Evolutionary conservation across 2,329 filamentous ascomycete genomes (phyloP), one percentile per base, ranked within the genome.

Genomic region (Thermothelomyces thermophilus): DNA sequence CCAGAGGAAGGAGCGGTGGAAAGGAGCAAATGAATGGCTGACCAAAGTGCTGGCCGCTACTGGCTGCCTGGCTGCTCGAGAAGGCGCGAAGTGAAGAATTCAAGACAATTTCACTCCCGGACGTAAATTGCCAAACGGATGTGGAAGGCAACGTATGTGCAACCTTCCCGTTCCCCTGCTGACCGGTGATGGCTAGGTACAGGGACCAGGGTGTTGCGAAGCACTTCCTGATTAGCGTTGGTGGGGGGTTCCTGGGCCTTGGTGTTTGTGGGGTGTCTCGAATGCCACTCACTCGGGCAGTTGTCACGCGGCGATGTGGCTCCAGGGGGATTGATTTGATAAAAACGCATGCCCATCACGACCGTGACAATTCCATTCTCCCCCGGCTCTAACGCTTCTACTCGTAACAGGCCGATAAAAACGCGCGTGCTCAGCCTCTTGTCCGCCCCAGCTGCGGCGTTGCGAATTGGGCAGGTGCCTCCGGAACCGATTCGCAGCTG

Each of bases 201-300:
- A 36, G 48, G 48, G 48, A 30, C 20, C 17, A 20, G 48, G 35
- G 20, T 8, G 20, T 35, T 35, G 16, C 33, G n/a, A 31, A 40
- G 28, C 9, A 33, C 30, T 40, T 37, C 14, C 14, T 19, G 40
- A 44, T 41, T 46, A 50, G 42, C 48, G 41, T 45, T 35, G 17
- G 36, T 46, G 31, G 20, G 45, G 46, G 40, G 26, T 24, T 31
- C 48, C 41, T 41, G 19, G 26, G 34, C 39, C 16, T 28, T 19
- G 16, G 17, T 17, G 30, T 28, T 28, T 50, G 41, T 46, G 48
- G 48, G 48, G 48, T 50, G 48, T 46, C 36, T 46, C 28, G 24
- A 28, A 44, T 35, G 41, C 39, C 48, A 26, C 24, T 26, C 24
- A 9, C 24, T 26, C 35, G 36, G 20, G 16, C 5, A 11, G 17